A percentile compares a stretch with the other conserved stretches of the same genome.
Evolutionary conservation across 441 rosid species (phyloP).

Genomic region (Corymbia calophylla): DNA sequence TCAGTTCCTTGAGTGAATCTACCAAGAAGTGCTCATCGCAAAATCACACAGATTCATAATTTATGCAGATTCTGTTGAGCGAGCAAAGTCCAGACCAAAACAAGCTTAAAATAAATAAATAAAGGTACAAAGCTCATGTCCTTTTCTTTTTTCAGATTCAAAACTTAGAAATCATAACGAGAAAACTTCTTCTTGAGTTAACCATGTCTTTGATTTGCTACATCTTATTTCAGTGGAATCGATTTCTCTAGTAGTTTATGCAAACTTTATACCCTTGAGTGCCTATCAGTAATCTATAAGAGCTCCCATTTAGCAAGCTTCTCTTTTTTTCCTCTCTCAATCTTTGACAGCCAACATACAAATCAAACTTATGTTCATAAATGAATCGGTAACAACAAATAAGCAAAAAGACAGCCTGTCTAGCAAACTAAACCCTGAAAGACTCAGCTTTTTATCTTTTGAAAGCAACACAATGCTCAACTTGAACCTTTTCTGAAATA

Average conservation of each 20-base stretch:
- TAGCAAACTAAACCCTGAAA: neutral
- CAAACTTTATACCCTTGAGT: neutral
- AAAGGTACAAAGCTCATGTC: neutral
- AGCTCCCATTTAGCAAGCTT: neutral
- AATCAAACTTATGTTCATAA: neutral
- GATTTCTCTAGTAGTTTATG: neutral
- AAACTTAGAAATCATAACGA: neutral
- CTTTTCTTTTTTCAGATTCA: neutral
- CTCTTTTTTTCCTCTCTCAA: neutral
- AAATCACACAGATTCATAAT: neutral
- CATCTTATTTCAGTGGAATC: neutral
- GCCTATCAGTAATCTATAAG: neutral
- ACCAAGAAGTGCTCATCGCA: neutral
- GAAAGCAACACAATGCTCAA: neutral
- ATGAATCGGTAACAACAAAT: neutral
- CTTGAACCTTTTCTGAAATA: neutral
- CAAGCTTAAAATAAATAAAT: neutral
- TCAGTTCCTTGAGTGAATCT: neutral
- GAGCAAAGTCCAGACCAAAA: neutral
- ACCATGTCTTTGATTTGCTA: neutral
- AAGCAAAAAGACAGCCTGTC: neutral
- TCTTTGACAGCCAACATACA: neutral
- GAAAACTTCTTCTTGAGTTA: neutral
- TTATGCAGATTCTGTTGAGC: neutral
- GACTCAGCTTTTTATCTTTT: neutral